Percentiles rank a stretch among this genome's conserved stretches.
These are phyloP conservation scores for Sporothrix sp. DNA, from an alignment of 2,329 filamentous ascomycete genomes.

Conservation along the genomic window DNA sequence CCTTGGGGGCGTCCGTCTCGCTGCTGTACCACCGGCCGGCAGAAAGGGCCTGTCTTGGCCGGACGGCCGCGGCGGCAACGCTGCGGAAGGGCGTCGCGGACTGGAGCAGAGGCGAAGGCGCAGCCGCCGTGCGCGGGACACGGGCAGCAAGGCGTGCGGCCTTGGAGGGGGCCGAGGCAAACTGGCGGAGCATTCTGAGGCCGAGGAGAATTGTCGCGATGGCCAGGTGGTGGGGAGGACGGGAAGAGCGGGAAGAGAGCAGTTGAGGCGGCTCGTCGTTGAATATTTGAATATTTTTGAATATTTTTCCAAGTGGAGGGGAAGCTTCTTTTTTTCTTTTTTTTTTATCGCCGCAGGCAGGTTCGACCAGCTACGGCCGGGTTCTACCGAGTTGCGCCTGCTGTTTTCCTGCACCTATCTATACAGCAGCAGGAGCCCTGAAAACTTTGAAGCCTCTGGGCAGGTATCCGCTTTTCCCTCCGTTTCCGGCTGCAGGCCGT, in stretches of 20 bases:
- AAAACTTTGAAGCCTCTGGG: neutral
- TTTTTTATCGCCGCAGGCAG: neutral
- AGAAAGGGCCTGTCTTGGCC: constrained; percentile 5
- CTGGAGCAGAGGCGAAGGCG: constrained; percentile 19
- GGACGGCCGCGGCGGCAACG: neutral
- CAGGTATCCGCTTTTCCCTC: neutral
- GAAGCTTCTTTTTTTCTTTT: constrained; percentile 6
- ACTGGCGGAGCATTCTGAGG: constrained; percentile 14
- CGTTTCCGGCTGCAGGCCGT: neutral
- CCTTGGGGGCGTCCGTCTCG: constrained; percentile 28
- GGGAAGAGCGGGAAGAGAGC: neutral
- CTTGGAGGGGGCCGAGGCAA: constrained; percentile 11
- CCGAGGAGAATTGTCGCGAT: neutral
- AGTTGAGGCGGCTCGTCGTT: constrained; percentile 2
- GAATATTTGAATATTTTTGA: constrained; percentile 4
- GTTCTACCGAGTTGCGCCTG: constrained; percentile 6
- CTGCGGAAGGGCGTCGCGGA: constrained; percentile 17
- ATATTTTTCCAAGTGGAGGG: neutral
- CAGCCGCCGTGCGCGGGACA: neutral
- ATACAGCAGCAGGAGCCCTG: neutral
- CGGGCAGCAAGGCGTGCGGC: constrained; percentile 13
- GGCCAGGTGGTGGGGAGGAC: neutral
- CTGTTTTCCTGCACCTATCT: neutral
- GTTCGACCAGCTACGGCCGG: neutral
- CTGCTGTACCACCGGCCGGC: constrained; percentile 36